Conservation (phyloP, 2,329 filamentous ascomycete genomes). For the Emericellopsis atlantica region DNA sequence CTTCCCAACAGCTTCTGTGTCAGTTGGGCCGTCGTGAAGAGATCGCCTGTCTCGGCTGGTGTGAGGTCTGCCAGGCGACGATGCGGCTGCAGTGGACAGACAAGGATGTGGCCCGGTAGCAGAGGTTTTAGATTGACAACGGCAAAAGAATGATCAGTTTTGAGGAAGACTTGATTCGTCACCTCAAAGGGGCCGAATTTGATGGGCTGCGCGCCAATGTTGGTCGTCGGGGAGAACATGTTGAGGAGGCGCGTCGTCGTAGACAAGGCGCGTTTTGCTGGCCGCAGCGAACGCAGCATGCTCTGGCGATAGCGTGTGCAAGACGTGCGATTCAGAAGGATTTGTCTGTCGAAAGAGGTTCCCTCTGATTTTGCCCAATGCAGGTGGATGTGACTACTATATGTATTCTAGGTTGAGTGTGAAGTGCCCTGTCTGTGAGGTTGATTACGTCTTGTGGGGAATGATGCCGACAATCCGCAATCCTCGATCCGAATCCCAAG, state of each 20-base stretch:
- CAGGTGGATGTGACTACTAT: too few species aligned
- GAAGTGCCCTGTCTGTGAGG: too few species aligned
- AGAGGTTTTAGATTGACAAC: conserved; percentile 94
- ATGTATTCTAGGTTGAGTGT: too few species aligned
- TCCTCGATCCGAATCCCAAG: too few species aligned
- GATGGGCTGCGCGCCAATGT: conserved; percentile 20
- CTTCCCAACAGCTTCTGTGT: conserved; percentile 63
- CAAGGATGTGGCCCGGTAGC: conserved; percentile 82
- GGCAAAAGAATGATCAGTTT: conserved; percentile 68
- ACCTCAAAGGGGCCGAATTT: conserved; percentile 69
- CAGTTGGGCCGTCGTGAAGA: conserved; percentile 77
- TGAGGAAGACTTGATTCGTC: conserved; percentile 74
- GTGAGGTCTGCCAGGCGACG: conserved; percentile 66
- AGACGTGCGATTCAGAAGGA: too few species aligned
- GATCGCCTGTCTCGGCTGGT: conserved; percentile 58
- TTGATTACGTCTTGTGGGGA: too few species aligned
- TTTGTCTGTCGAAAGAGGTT: too few species aligned
- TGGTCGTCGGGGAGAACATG: conserved; percentile 17
- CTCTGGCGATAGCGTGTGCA: background rate
- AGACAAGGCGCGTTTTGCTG: conserved; percentile 1
- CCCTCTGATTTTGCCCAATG: too few species aligned
- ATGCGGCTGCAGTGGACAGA: conserved; percentile 62
- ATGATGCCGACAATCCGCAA: too few species aligned
- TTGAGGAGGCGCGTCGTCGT: conserved; percentile 5
- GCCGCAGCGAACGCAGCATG: conserved; percentile 2